These are phyloP conservation scores for Dactylis glomerata DNA, from an alignment of 176 grass and related monocot genomes.

Conservation along the genomic window DNA sequence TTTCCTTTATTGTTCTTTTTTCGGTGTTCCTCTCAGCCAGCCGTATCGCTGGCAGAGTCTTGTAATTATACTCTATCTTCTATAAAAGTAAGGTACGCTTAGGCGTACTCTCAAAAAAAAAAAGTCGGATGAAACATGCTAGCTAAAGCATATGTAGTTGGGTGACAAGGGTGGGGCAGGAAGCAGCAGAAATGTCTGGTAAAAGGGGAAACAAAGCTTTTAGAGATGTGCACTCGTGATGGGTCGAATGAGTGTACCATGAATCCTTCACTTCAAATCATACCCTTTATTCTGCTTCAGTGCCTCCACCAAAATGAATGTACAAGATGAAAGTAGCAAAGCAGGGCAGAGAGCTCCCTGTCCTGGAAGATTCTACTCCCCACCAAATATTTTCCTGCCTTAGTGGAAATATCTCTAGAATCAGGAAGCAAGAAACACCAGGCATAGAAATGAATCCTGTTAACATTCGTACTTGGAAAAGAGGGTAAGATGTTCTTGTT, in stretches of 20 bases:
- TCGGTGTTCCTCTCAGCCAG: no score
- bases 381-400: background rate
- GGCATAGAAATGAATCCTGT: background rate
- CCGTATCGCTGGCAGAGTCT: no score
- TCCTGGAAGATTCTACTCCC: background rate
- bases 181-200: constrained; percentile 14
- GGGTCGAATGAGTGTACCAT: constrained; percentile 33
- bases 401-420: background rate
- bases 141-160: constrained; percentile 19
- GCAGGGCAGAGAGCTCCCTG: background rate
- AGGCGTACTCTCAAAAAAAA: no score
- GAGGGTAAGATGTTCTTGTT: background rate
- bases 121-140: background rate
- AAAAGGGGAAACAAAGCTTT: constrained; percentile 17
- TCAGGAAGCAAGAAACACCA: background rate
- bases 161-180: constrained; percentile 31
- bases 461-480: background rate
- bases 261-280: constrained; percentile 42
- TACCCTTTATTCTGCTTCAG: constrained; percentile 2
- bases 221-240: background rate
- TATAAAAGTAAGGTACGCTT: no score
- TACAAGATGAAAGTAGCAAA: constrained; percentile 1
- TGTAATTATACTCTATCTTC: no score
- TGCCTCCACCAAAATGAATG: constrained; percentile 2
- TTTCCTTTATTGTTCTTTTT: no score